phyloP scores from a whole-genome alignment of 164 flowering plant genomes.

The Macadamia integrifolia region DNA sequence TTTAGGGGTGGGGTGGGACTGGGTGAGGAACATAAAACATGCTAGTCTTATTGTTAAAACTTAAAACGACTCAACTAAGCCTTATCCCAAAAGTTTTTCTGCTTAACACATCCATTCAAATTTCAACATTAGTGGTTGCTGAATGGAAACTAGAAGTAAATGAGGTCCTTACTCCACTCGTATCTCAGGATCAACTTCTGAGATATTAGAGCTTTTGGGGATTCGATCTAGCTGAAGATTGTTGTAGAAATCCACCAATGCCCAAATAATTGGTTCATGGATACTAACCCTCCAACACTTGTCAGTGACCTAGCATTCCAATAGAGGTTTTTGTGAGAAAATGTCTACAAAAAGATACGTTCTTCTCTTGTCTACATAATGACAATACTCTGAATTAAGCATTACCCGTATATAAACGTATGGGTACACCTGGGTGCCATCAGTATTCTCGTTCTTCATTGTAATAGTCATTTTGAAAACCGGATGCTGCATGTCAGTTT shows the following conservation, averaged over 20 bases:
- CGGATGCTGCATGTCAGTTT: constrained; percentile 56
- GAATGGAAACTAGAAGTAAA: constrained; percentile 6
- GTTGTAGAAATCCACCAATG: constrained; percentile 61
- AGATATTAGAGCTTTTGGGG: constrained; percentile 50
- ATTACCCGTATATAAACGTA: constrained; percentile 82
- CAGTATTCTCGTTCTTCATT: constrained; percentile 56
- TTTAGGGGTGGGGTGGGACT: too few species aligned
- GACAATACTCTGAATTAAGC: background rate
- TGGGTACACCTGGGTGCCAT: constrained; percentile 79
- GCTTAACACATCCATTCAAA: too few species aligned
- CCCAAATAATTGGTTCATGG: constrained; percentile 98
- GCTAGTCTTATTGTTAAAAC: too few species aligned
- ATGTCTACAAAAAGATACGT: background rate
- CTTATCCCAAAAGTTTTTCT: too few species aligned
- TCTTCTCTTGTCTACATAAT: background rate
- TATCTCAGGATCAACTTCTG: constrained; percentile 96
- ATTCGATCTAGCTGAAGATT: constrained; percentile 72
- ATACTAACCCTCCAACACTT: constrained; percentile 75
- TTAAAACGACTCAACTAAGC: too few species aligned
- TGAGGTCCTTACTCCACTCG: constrained; percentile 65
- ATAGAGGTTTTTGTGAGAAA: constrained; percentile 7
- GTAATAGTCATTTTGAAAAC: constrained; percentile 88
- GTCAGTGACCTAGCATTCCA: constrained; percentile 64
- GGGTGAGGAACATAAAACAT: too few species aligned
- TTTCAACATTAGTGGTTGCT: background rate